phyloP scores from a whole-genome alignment of 176 grass and related monocot genomes.

The Chloris gayana region DNA sequence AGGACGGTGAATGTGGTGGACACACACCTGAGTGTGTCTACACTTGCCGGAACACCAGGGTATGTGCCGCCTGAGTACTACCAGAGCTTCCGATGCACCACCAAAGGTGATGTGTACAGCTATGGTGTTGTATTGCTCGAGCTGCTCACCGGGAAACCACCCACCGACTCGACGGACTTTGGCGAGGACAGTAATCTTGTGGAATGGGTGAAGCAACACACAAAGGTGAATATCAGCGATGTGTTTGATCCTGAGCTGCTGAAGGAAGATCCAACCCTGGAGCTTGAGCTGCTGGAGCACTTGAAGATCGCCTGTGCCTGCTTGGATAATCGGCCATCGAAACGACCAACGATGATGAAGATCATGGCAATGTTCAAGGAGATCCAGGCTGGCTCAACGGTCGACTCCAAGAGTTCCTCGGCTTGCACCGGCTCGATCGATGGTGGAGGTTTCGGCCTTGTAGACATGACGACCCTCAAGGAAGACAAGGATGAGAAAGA shows the following conservation, averaged over 20 bases:
- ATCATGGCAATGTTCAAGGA: conserved; percentile 99
- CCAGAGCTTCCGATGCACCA: conserved; percentile 94
- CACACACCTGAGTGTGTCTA: conserved; percentile 92
- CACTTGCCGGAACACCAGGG: conserved; percentile 88
- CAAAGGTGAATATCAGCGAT: conserved; percentile 57
- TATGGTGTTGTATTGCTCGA: conserved; percentile 94
- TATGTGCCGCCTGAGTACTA: conserved; percentile 98
- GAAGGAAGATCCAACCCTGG: conserved; percentile 63
- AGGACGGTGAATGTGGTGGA: conserved; percentile 76
- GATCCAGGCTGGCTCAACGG: conserved; percentile 74
- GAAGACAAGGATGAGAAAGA: conserved; percentile 94
- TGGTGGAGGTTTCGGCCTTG: conserved; percentile 44
- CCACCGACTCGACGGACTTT: conserved; percentile 78
- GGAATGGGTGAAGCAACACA: conserved; percentile 86
- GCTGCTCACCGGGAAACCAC: conserved; percentile 78
- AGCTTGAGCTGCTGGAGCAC: conserved; percentile 87
- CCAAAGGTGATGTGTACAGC: conserved; percentile 93
- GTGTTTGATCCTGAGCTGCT: conserved; percentile 92
- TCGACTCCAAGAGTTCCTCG: conserved; percentile 63
- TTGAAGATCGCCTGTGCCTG: conserved; percentile 79
- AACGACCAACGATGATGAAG: conserved; percentile 89
- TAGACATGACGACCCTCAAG: conserved; percentile 80
- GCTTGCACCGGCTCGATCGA: conserved; percentile 34
- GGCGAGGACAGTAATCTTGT: conserved; percentile 93
- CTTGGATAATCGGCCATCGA: conserved; percentile 69